Base-by-base conservation (phyloP, 495 filamentous ascomycete genomes). In the Penicillium lagena region DNA sequence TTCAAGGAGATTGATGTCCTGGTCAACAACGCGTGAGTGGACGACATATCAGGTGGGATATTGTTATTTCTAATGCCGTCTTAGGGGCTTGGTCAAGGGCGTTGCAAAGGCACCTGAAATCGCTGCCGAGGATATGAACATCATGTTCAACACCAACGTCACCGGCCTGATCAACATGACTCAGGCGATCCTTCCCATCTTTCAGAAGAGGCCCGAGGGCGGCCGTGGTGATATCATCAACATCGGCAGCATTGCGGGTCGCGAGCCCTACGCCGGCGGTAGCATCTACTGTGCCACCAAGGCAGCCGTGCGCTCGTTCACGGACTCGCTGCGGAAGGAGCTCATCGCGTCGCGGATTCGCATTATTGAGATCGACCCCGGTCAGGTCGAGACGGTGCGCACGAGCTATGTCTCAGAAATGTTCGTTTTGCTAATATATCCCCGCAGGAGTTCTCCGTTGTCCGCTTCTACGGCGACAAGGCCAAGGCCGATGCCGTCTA, bases 211-310 rank as follows among this genome's bases (percentile, higher is more conserved):
- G 33, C 65, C 73, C 11, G 80, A 90, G 34, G 87, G 88, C 40
- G 90, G 90, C 42, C 69, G 73, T 28, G 93, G 93, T 47, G 93
- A 98, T 58, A 90, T 98, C 59, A 94, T 98, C 65, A 97, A 96
- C 66, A 87, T 98, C 59, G 93, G 93, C 43, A 90, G 85, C 55
- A 93, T 98, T 60, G 93, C 93, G 17, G 93, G 93, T 15, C 80
- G 93, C 33, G 91, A 96, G 54, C 76, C 86, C 9, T 98, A 98
- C 66, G 71, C 81, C 5, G 90, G 94, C 36, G 93, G 93, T 17
- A 82, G 83, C 54, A 95, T 98, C 53, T 98, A 98, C 77, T 98
- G 93, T 66, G 89, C 93, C 2, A 91, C 87, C 38, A 98, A 98
- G 71, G 90, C 93, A 10, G 93, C 93, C 4, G 83, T 97, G 34